Evolutionary conservation across 108 stramenopile genomes (phyloP).

Genomic region (Nannochloropsis salina): DNA sequence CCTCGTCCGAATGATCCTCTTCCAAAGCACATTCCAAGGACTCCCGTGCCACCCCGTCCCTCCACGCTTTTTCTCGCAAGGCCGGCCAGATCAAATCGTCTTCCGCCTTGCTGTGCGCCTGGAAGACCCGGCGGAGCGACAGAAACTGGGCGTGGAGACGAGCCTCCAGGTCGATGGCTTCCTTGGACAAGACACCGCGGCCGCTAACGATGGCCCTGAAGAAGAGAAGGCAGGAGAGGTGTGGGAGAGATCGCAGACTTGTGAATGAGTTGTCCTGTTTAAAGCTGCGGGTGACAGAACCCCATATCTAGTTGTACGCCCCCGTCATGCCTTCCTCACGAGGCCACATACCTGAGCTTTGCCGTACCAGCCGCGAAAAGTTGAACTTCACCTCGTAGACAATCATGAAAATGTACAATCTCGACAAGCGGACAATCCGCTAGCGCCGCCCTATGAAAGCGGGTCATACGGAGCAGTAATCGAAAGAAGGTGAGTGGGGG

Average conservation of each 20-base stretch:
- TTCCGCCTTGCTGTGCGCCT: constrained; percentile 85
- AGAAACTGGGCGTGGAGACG: constrained; percentile 63
- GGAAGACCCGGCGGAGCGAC: constrained; percentile 86
- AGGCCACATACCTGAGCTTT: not conserved
- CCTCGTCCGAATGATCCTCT: constrained; percentile 84
- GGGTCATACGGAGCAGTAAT: too few relatives aligned
- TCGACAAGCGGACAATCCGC: constrained; percentile 42
- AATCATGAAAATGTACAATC: constrained; percentile 41
- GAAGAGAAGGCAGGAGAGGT: not conserved
- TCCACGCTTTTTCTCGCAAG: constrained; percentile 57
- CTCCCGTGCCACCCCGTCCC: constrained; percentile 31
- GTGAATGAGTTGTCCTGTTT: too few relatives aligned
- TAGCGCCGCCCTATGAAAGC: constrained; percentile 13
- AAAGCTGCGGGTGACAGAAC: too few relatives aligned
- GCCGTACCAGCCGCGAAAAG: not conserved
- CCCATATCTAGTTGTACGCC: too few relatives aligned
- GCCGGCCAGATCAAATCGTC: constrained; percentile 95
- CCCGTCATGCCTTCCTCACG: too few relatives aligned
- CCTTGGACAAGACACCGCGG: not conserved
- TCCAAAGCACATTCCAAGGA: constrained; percentile 68
- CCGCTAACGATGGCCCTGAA: not conserved
- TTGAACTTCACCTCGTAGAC: not conserved
- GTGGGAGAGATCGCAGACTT: too few relatives aligned
- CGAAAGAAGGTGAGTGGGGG: too few relatives aligned
- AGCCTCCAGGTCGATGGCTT: not conserved